Evolutionary conservation across 2,329 filamentous ascomycete species (phyloP).

Genomic region (Sporothrix globosa): DNA sequence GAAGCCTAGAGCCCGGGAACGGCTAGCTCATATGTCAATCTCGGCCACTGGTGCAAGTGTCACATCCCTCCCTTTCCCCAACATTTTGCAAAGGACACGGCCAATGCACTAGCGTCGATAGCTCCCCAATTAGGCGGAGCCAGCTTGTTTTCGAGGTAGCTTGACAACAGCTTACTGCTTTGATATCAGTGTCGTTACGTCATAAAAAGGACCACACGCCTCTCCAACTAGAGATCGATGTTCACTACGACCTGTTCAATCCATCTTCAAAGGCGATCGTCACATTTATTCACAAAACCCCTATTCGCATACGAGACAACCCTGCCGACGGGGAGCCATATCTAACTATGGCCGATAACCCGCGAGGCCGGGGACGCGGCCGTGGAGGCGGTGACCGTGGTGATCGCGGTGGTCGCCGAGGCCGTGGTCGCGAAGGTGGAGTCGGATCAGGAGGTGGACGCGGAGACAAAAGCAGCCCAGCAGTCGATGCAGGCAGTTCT

Average conservation of each 20-base stretch:
- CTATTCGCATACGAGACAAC: too few species aligned
- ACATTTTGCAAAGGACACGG: not conserved
- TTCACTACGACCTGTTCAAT: not conserved
- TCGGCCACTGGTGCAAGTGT: slow-evolving; percentile 1
- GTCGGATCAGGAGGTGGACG: not conserved
- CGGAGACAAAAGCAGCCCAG: not conserved
- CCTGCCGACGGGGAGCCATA: not conserved
- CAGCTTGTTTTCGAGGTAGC: not conserved
- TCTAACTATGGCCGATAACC: slow-evolving; percentile 27
- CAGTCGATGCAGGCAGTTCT: not conserved
- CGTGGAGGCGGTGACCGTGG: slow-evolving; percentile 29
- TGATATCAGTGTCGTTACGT: not conserved
- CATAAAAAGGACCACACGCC: not conserved
- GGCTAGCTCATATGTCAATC: slow-evolving; percentile 4
- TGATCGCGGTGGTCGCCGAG: slow-evolving; percentile 22
- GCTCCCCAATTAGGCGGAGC: not conserved
- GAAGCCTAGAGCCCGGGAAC: not conserved
- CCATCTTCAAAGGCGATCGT: too few species aligned
- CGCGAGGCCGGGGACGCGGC: slow-evolving; percentile 26
- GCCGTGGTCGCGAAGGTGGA: slow-evolving; percentile 8
- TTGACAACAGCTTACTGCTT: not conserved
- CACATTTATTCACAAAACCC: not conserved
- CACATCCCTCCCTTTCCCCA: not conserved
- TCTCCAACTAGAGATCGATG: not conserved
- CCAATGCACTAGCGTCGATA: slow-evolving; percentile 11